Base-by-base conservation (phyloP, 2,329 filamentous ascomycete genomes). In the Alternaria brassicicola region DNA sequence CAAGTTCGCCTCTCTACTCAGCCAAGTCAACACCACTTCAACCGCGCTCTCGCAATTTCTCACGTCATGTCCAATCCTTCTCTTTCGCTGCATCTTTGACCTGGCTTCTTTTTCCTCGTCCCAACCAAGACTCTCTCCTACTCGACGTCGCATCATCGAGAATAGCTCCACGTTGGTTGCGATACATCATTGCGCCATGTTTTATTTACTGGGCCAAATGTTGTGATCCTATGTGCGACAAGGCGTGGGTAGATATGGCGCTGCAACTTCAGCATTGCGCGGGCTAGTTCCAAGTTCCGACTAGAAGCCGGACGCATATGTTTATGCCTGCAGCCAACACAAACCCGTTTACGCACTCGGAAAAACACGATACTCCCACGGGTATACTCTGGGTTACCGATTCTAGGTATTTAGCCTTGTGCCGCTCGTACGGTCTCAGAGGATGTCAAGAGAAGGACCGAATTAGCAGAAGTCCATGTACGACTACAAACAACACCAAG, bases 361-460 rank as follows among this genome's bases (percentile, higher is more conserved):
- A 10, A 4, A 48, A 28, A 13, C 25, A 15, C 10, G 7, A 4
- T 19, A 1, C 9, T 39, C 23, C 17, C 0, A n/a, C 3, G 12
- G 10, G 30, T 19, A 13, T 9, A 46, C 23, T 43, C 26, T n/a
- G 30, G 1, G 10, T 9, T 30, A 2, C 21, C n/a, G 15, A 25
- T 19, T 6, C n/a, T 4, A 8, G 17, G 19, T 9, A 10, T 35
- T n/a, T 12, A n/a, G 15, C 7, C 17, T 28, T 8, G 13, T 42
- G n/a, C 35, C n/a, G 12, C 12, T 26, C 28, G 43, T 21, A 3
- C 12, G 15, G 10, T 38, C 17, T 23, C 5, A 9, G 15, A 19
- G 8, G 12, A 26, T 15, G 47, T 28, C 13, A 52, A 61, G 59
- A 61, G 59, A 55, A 39, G 55, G 55, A 42, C 8, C 13, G 4